phyloP scores from a whole-genome alignment of 805 yeast species.

The Starmerella sirachaensis region DNA sequence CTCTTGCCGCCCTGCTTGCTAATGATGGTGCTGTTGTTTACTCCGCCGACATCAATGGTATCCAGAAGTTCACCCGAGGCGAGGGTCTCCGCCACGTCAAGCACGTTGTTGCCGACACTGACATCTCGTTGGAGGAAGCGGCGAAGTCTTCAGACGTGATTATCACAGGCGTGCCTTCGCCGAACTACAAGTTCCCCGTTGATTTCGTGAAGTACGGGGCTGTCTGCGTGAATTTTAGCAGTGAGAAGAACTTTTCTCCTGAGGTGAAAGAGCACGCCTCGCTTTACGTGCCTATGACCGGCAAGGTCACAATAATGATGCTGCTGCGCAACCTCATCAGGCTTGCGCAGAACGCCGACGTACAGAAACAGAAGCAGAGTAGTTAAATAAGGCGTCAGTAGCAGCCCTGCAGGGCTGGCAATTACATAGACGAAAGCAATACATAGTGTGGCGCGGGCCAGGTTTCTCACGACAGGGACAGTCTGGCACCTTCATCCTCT shows the following conservation, averaged over 20 bases:
- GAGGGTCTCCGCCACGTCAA: constrained; percentile 71
- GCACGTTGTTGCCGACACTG: constrained; percentile 63
- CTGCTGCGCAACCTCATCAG: constrained; percentile 77
- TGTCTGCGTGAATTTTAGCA: constrained; percentile 77
- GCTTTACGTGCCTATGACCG: constrained; percentile 86
- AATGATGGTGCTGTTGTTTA: constrained; percentile 96
- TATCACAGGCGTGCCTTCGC: constrained; percentile 90
- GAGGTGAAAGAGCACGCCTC: constrained; percentile 81
- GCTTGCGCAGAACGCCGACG: constrained; percentile 65
- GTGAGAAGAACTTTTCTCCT: constrained; percentile 68
- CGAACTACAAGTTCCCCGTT: constrained; percentile 73
- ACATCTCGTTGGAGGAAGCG: constrained; percentile 45
- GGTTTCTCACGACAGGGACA: too few species aligned
- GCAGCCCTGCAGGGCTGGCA: too few species aligned
- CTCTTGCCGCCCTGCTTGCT: constrained; percentile 87
- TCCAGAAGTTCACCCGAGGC: constrained; percentile 89
- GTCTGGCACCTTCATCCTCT: too few species aligned
- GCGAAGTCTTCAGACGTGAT: constrained; percentile 76
- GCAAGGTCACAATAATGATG: constrained; percentile 95
- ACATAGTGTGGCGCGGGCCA: too few species aligned
- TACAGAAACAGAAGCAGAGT: too few species aligned
- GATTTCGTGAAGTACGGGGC: constrained; percentile 76
- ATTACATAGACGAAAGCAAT: too few species aligned
- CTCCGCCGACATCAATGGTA: constrained; percentile 76
- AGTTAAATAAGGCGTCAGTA: too few species aligned